Evolutionary conservation across 306 rosid species (phyloP).

Genomic region (Quercus dentata): DNA sequence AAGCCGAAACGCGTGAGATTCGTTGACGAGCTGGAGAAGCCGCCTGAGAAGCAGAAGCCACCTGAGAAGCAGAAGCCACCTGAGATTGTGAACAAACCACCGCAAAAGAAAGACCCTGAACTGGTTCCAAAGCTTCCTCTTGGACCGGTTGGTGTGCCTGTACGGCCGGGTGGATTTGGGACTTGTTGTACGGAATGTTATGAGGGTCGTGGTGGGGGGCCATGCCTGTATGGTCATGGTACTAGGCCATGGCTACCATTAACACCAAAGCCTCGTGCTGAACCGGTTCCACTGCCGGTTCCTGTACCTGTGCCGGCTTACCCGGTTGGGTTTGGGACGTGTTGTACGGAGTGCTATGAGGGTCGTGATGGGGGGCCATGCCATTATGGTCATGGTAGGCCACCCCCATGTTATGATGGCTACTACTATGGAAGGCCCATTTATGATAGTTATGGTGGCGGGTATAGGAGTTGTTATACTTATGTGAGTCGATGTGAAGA

Average conservation of each 20-base stretch:
- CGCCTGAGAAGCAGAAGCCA: too few relatives aligned
- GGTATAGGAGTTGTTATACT: background rate
- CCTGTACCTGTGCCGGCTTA: background rate
- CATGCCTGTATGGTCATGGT: too few relatives aligned
- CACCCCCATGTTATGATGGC: too few relatives aligned
- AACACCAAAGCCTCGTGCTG: too few relatives aligned
- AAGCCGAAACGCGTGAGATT: background rate
- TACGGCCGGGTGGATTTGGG: slow-evolving; percentile 29
- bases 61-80: background rate
- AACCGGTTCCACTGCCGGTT: too few relatives aligned
- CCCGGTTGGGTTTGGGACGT: slow-evolving; percentile 21
- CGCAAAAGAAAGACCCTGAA: too few relatives aligned
- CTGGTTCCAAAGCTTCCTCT: background rate
- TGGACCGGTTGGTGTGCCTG: background rate
- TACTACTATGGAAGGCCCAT: slow-evolving; percentile 34
- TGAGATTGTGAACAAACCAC: background rate
- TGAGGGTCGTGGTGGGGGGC: too few relatives aligned
- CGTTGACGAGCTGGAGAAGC: too few relatives aligned
- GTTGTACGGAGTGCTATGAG: slow-evolving; percentile 18
- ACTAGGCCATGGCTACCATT: too few relatives aligned
- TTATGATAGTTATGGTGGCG: slow-evolving; percentile 53
- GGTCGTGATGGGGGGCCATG: slow-evolving; percentile 28
- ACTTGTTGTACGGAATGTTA: slow-evolving; percentile 20
- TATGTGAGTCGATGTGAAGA: too few relatives aligned
- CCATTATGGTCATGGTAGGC: background rate